A percentile compares a stretch with the other conserved stretches of the same genome.
phyloP scores from a whole-genome alignment of 805 yeast species.

The Cyberlindnera euphorbiae region DNA sequence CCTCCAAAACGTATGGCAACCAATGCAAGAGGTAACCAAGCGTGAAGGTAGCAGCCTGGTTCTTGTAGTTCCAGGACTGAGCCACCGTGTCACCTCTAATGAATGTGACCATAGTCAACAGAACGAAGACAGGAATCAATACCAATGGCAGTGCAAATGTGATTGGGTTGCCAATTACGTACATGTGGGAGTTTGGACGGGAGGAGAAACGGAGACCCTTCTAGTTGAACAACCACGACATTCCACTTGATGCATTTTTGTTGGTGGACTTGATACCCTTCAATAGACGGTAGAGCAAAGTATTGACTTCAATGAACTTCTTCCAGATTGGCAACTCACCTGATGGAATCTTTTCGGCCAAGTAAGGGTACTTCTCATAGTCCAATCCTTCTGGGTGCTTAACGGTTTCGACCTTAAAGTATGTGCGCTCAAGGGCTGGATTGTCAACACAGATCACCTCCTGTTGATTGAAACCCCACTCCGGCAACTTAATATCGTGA shows the following conservation, averaged over 20 bases:
- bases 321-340: constrained; percentile 7
- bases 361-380: constrained; percentile 18
- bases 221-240: constrained; percentile 55
- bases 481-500: constrained; percentile 73
- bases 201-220: constrained; percentile 60
- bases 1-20: constrained; percentile 43
- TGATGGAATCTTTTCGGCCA: constrained; percentile 6
- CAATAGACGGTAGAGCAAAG: constrained; percentile 15
- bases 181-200: constrained; percentile 41
- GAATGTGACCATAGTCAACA: constrained; percentile 22
- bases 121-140: constrained; percentile 26
- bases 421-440: constrained; percentile 61
- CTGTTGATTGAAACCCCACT: constrained; percentile 79
- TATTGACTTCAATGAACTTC: constrained; percentile 22
- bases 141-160: constrained; percentile 46
- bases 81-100: constrained; percentile 21
- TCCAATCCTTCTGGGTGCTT: constrained; percentile 23
- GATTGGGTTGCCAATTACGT: constrained; percentile 60
- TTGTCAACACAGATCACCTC: constrained; percentile 83
- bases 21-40: constrained; percentile 58
- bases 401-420: constrained; percentile 73
- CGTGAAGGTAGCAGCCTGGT: constrained; percentile 25
- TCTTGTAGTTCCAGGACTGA: constrained; percentile 12
- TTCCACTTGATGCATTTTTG: constrained; percentile 38
- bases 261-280: constrained; percentile 17